Evolutionary conservation across 805 yeast genomes (phyloP).

Genomic region (Debaryomyces tyrocola): DNA sequence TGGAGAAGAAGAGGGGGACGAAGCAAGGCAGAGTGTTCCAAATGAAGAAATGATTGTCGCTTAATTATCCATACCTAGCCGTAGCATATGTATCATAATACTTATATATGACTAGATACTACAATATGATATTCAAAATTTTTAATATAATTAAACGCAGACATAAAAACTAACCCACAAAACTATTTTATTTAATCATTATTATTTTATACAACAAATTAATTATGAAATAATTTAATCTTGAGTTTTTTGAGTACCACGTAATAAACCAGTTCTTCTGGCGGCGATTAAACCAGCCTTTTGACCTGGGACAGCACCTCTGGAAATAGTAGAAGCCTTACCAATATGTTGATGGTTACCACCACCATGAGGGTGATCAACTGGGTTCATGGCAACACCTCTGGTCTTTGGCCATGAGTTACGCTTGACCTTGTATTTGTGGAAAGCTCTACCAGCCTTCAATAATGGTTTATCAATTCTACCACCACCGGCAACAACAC

Average conservation of each 20-base stretch:
- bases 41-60: too few relatives aligned
- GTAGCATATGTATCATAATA: too few relatives aligned
- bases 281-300: conserved; percentile 41
- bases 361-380: conserved; percentile 99
- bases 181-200: conserved; percentile 10
- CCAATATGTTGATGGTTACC: conserved; percentile 59
- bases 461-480: conserved; percentile 99
- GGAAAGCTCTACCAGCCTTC: conserved; percentile 99
- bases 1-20: not conserved
- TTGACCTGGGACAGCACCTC: conserved; percentile 42
- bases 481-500: conserved; percentile 99
- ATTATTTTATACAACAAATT: conserved; percentile 15
- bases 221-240: conserved; percentile 23
- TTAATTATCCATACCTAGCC: too few relatives aligned
- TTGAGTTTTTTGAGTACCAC: conserved; percentile 40
- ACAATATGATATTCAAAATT: too few relatives aligned
- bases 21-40: too few relatives aligned
- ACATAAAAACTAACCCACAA: conserved; percentile 1
- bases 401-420: conserved; percentile 99
- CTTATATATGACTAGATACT: too few relatives aligned
- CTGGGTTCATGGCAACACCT: conserved; percentile 99
- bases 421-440: conserved; percentile 99
- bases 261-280: conserved; percentile 40
- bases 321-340: conserved; percentile 40
- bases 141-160: too few relatives aligned